A percentile compares a stretch with the other conserved stretches of the same genome.
phyloP scores from a whole-genome alignment of 768 basidiomycete species.

The Dentipellis fragilis region DNA sequence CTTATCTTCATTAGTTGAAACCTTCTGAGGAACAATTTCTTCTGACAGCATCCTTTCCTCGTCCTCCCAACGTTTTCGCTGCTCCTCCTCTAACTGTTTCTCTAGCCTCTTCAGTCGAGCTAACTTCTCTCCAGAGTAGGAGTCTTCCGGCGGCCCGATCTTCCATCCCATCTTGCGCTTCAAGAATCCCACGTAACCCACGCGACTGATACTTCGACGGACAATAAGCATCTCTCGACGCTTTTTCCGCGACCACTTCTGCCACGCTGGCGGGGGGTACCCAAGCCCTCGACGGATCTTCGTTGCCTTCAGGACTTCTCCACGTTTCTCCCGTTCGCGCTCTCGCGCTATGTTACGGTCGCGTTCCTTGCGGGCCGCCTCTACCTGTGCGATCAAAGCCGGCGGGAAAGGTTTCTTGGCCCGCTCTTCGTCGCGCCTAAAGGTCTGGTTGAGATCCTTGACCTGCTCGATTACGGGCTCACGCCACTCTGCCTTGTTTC shows the following conservation, averaged over 20 bases:
- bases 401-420: conserved; percentile 32
- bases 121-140: too few relatives aligned
- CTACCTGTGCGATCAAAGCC: conserved; percentile 37
- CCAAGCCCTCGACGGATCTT: conserved; percentile 38
- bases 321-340: conserved; percentile 47
- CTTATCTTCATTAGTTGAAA: too few relatives aligned
- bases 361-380: conserved; percentile 49
- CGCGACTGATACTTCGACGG: not conserved
- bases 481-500: conserved; percentile 19
- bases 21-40: too few relatives aligned
- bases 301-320: conserved; percentile 46
- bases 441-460: conserved; percentile 22
- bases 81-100: too few relatives aligned
- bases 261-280: conserved; percentile 54
- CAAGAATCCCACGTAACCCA: not conserved
- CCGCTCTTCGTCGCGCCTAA: conserved; percentile 34
- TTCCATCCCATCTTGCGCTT: not conserved
- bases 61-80: too few relatives aligned
- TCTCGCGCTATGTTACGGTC: conserved; percentile 58
- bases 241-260: conserved; percentile 31
- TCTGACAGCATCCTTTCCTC: too few relatives aligned
- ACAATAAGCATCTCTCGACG: not conserved
- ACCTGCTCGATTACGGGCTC: conserved; percentile 25
- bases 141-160: not conserved
- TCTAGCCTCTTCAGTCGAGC: too few relatives aligned